Percentiles rank a stretch among this genome's conserved stretches.
Conservation (phyloP, 75 land plant genomes). For the Isoetes taiwanensis region DNA sequence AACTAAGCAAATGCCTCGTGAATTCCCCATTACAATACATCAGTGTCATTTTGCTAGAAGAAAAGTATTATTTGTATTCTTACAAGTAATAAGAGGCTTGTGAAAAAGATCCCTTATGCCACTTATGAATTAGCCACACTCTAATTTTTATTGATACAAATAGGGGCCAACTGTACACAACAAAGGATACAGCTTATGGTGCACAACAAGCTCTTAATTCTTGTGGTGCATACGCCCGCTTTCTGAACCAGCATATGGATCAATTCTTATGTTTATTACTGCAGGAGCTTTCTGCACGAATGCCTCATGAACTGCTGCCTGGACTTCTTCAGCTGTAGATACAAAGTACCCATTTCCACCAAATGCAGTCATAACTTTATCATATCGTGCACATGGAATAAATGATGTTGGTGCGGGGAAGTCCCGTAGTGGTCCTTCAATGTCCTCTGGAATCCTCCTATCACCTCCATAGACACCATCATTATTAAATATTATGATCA, state of each 20-base stretch:
- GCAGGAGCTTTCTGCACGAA: slow-evolving; percentile 65
- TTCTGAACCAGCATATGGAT: slow-evolving; percentile 93
- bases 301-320: slow-evolving; percentile 58
- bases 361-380: slow-evolving; percentile 75
- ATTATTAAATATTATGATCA: slow-evolving; percentile 88
- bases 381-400: slow-evolving; percentile 77
- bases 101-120: no score
- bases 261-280: slow-evolving; percentile 71
- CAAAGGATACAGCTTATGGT: no score
- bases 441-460: slow-evolving; percentile 62
- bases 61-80: no score
- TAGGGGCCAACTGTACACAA: no score
- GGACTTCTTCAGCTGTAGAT: slow-evolving; percentile 61
- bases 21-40: no score
- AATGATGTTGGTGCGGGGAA: slow-evolving; percentile 97
- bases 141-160: no score
- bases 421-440: slow-evolving; percentile 63
- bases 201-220: slow-evolving; percentile 53
- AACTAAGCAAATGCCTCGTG: no score
- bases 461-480: slow-evolving; percentile 98
- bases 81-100: no score
- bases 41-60: no score
- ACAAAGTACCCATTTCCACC: slow-evolving; percentile 92
- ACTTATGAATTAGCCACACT: no score
- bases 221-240: slow-evolving; percentile 96